Conservation (phyloP, 2,329 filamentous ascomycete genomes). For the Colletotrichum sp. region DNA sequence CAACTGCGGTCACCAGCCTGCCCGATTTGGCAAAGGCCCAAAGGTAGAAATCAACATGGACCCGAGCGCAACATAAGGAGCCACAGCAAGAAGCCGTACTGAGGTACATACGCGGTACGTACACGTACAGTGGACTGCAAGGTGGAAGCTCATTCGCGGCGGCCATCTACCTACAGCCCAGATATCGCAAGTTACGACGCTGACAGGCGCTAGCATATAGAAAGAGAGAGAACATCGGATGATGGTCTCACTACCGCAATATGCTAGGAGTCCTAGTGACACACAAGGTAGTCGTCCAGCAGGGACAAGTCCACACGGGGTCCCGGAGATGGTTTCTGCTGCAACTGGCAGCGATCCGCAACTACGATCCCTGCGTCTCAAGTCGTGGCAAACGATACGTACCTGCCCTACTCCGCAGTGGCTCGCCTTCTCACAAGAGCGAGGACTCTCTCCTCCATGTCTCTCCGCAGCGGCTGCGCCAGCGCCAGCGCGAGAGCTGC, state of each 20-base stretch:
- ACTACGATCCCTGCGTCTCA: not conserved
- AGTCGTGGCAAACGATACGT: not conserved
- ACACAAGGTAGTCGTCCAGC: not conserved
- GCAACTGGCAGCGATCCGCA: not conserved
- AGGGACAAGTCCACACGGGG: not conserved
- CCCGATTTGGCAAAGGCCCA: not conserved
- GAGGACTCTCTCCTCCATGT: not conserved
- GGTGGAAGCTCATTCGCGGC: not conserved
- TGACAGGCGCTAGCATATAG: not conserved
- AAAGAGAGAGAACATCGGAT: not conserved
- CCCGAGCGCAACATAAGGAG: not conserved
- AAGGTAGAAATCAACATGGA: not conserved
- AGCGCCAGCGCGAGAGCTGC: not conserved
- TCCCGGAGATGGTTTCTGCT: not conserved
- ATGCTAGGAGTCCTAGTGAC: not conserved
- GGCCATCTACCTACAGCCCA: not conserved
- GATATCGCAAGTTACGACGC: not conserved
- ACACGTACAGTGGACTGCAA: not conserved
- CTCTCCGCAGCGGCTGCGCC: not conserved
- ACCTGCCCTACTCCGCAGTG: not conserved
- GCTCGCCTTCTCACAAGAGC: not conserved
- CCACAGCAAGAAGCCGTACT: not conserved
- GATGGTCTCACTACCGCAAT: not conserved
- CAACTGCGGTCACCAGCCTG: slow-evolving; percentile 1
- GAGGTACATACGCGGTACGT: not conserved